These are phyloP conservation scores for Radiomyces spectabilis DNA, from an alignment of 192 early-diverging fungal genomes.

Conservation along the genomic window DNA sequence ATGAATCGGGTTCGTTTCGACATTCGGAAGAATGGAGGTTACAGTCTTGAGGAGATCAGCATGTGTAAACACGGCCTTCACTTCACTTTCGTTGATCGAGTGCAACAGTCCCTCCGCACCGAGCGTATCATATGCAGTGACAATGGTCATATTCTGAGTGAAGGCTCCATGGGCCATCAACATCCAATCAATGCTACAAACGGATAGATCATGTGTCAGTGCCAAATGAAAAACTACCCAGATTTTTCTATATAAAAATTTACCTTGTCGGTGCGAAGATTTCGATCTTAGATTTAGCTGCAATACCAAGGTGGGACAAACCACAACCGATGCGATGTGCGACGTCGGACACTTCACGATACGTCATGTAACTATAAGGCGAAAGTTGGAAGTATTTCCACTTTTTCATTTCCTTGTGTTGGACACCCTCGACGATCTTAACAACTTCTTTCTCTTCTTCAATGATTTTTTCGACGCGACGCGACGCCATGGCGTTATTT, in stretches of 20 bases:
- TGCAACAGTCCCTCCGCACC: conserved; percentile 65
- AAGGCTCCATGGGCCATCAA: conserved; percentile 38
- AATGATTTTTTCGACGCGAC: conserved; percentile 52
- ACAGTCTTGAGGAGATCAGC: conserved; percentile 62
- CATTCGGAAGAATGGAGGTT: conserved; percentile 45
- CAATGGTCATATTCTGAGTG: conserved; percentile 65
- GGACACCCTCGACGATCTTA: conserved; percentile 49
- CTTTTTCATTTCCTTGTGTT: conserved; percentile 59
- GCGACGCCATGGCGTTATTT: conserved; percentile 60
- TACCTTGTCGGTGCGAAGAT: conserved; percentile 71
- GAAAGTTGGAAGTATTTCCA: conserved; percentile 79
- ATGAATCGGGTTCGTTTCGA: conserved; percentile 45
- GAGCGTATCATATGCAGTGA: conserved; percentile 85
- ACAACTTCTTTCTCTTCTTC: conserved; percentile 67
- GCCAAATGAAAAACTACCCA: too few relatives aligned
- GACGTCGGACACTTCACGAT: conserved; percentile 50
- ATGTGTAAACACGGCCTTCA: conserved; percentile 61
- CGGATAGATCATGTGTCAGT: too few relatives aligned
- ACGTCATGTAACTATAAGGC: conserved; percentile 73
- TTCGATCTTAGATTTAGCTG: conserved; percentile 38
- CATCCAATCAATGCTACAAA: conserved; percentile 24
- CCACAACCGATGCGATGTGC: conserved; percentile 59
- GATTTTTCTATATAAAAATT: conserved; percentile 5
- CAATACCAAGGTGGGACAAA: conserved; percentile 56
- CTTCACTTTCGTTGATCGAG: conserved; percentile 79